Conservation (phyloP, 2,329 filamentous ascomycete genomes). For the Fusarium avenaceum region DNA sequence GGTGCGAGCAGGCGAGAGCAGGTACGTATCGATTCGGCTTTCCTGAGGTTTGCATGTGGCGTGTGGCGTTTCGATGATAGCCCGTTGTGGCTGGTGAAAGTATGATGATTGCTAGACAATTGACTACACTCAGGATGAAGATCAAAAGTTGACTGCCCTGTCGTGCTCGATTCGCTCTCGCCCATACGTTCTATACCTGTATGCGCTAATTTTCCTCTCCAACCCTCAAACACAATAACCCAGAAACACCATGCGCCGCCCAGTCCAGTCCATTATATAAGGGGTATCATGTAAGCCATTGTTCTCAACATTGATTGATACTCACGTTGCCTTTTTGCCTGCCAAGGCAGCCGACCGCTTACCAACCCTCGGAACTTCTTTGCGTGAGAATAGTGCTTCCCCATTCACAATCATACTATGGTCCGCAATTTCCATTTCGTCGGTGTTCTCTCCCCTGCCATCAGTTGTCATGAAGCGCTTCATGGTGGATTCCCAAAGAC, state of each 20-base stretch:
- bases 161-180: conserved; percentile 16
- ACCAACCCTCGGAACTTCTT: conserved; percentile 64
- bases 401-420: conserved; percentile 76
- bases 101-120: neutral
- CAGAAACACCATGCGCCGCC: conserved; percentile 33
- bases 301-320: conserved; percentile 1
- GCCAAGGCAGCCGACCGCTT: conserved; percentile 55
- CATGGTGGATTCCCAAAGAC: conserved; percentile 74
- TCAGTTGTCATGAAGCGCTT: conserved; percentile 62
- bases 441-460: conserved; percentile 51
- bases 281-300: conserved; percentile 34
- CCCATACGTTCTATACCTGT: conserved; percentile 19
- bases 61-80: conserved; percentile 19
- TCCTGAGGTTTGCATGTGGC: neutral
- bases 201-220: conserved; percentile 5
- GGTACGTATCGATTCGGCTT: conserved; percentile 13
- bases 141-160: neutral
- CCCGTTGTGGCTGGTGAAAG: conserved; percentile 10
- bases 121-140: neutral
- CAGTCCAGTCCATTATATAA: conserved; percentile 19
- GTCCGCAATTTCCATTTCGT: conserved; percentile 68
- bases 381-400: conserved; percentile 65
- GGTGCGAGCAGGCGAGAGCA: conserved; percentile 5
- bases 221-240: conserved; percentile 10
- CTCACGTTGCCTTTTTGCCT: conserved; percentile 43